Conservation (phyloP, 2,329 filamentous ascomycete genomes). For the Teratosphaeria destructans region DNA sequence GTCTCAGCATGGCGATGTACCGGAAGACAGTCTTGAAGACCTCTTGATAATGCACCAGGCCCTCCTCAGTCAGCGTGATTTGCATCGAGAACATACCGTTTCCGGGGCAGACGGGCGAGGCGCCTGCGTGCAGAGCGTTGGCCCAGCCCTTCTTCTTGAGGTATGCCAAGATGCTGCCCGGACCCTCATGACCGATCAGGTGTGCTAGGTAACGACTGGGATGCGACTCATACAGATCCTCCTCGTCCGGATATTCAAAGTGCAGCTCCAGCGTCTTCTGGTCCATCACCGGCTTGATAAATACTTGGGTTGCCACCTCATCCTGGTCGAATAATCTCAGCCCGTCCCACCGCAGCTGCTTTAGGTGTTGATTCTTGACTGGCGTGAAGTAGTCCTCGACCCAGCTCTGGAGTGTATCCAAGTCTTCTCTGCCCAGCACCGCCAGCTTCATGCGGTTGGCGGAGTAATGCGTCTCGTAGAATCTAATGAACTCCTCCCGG, state of each 20-base stretch:
- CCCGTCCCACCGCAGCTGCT: slow-evolving; percentile 56
- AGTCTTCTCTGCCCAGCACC: slow-evolving; percentile 67
- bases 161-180: slow-evolving; percentile 82
- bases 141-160: slow-evolving; percentile 87
- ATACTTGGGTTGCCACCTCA: slow-evolving; percentile 61
- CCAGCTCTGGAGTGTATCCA: slow-evolving; percentile 78
- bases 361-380: slow-evolving; percentile 71
- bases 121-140: slow-evolving; percentile 69
- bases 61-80: slow-evolving; percentile 74
- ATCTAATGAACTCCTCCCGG: slow-evolving; percentile 82
- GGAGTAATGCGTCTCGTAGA: slow-evolving; percentile 81
- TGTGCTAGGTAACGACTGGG: slow-evolving; percentile 81
- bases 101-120: slow-evolving; percentile 66
- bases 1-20: slow-evolving; percentile 77
- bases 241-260: slow-evolving; percentile 80
- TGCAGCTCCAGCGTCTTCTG: slow-evolving; percentile 66
- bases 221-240: slow-evolving; percentile 65
- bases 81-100: slow-evolving; percentile 71
- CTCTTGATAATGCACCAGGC: slow-evolving; percentile 70
- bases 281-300: slow-evolving; percentile 88
- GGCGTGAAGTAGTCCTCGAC: slow-evolving; percentile 71
- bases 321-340: slow-evolving; percentile 49
- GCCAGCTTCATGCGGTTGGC: slow-evolving; percentile 91
- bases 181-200: slow-evolving; percentile 83
- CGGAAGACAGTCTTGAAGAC: slow-evolving; percentile 79